Base-by-base conservation (phyloP, 1,284 basidiomycete genomes). In the Pholiota adiposa region DNA sequence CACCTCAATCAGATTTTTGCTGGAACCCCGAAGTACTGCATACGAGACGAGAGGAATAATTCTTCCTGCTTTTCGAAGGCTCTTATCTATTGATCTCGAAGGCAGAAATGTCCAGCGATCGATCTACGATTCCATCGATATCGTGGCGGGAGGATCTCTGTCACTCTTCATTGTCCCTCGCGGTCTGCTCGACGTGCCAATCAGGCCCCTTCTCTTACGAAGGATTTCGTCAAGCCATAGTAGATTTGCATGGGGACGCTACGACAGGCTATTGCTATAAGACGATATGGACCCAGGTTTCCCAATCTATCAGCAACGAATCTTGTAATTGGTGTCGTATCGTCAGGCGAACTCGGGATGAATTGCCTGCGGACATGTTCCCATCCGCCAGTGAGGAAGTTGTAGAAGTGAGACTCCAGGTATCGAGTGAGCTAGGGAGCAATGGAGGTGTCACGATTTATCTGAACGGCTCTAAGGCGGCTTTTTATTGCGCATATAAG, bases 171-270 rank as follows among this genome's bases (percentile, higher is more conserved):
- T 31, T 11, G 11, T 31, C 29, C 31, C 51, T 52, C n/a, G 4
- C 21, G 6, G 40, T 58, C 25, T 59, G 58, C n/a, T 8, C 51
- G 25, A 21, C 36, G 7, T 59, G 58, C 33, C 51, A 23, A 19
- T 25, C 36, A 2, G 58, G 52, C 12, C 51, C 52, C 9, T 59
- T 59, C 52, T 59, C 58, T n/a, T 49, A 59, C n/a, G 33, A 54
- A 23, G 44, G 25, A 33, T 59, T 59, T 43, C 58, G 46, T 4
- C 33, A 59, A 19, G 58, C 51, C 5, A 31, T 59, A n/a, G 33
- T 51, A 2, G 41, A 59, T 31, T 50, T 46, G 23, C n/a, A n/a
- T n/a, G n/a, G n/a, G n/a, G n/a, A n/a, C n/a, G n/a, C n/a, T n/a
- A n/a, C n/a, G n/a, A n/a, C n/a, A n/a, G n/a, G n/a, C n/a, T 59